These are phyloP conservation scores for Penicillium fuscoglaucum DNA, from an alignment of 2,329 filamentous ascomycete genomes.

Conservation along the genomic window DNA sequence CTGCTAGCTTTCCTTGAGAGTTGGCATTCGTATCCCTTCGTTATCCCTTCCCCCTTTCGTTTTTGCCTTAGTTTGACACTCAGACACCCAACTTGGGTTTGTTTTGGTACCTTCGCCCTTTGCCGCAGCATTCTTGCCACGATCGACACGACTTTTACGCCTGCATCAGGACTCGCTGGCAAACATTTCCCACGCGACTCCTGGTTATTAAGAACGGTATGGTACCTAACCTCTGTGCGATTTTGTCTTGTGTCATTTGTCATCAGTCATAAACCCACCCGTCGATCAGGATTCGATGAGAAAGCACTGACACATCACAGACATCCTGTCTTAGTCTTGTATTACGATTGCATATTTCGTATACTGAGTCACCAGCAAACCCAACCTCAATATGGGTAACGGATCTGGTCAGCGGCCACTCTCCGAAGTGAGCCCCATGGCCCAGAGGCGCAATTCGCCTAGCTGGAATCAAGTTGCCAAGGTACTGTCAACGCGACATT, in stretches of 20 bases:
- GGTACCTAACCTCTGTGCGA: constrained; percentile 4
- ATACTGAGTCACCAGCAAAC: constrained; percentile 34
- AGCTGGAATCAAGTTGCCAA: constrained; percentile 77
- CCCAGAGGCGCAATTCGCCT: constrained; percentile 86
- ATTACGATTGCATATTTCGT: constrained; percentile 3
- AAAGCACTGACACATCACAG: constrained; percentile 17
- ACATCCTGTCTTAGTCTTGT: constrained; percentile 6
- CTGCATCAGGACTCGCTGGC: constrained; percentile 17
- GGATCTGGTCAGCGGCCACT: constrained; percentile 69
- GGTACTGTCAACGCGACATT: constrained; percentile 50
- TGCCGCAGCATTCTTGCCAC: constrained; percentile 26
- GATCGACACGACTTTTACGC: constrained; percentile 25
- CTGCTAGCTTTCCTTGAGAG: constrained; percentile 13
- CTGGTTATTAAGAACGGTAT: constrained; percentile 21
- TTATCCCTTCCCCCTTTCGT: constrained; percentile 21
- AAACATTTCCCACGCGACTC: constrained; percentile 21
- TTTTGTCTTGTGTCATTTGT: background rate
- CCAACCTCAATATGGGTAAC: constrained; percentile 64
- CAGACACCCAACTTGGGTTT: constrained; percentile 13
- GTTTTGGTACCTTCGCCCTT: constrained; percentile 16
- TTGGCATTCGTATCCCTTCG: constrained; percentile 22
- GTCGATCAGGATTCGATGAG: constrained; percentile 3
- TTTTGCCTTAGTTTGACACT: background rate
- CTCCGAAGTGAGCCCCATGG: constrained; percentile 83
- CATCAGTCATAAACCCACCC: constrained; percentile 2